Percentiles rank a stretch among this genome's conserved stretches.
These are phyloP conservation scores for Aspergillus arachidicola DNA, from an alignment of 2,329 filamentous ascomycete species.

Conservation along the genomic window DNA sequence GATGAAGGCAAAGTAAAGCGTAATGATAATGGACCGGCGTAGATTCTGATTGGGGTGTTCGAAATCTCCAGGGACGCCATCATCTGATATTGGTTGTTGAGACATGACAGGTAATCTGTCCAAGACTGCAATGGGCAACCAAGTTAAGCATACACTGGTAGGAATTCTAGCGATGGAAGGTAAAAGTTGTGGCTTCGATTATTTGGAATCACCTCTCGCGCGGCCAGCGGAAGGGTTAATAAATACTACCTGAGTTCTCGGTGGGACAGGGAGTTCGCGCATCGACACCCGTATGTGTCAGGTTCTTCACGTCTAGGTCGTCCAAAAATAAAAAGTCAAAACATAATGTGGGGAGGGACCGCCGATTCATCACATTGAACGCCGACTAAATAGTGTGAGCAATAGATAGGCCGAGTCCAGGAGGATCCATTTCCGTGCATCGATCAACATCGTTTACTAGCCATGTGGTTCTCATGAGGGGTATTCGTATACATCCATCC, in stretches of 20 bases:
- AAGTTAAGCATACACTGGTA: conserved; percentile 10
- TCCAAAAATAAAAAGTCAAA: neutral
- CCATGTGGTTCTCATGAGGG: conserved; percentile 1
- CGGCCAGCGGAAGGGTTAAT: neutral
- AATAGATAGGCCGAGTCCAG: neutral
- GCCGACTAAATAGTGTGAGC: neutral
- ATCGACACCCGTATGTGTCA: neutral
- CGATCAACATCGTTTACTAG: neutral
- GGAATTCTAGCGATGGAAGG: conserved; percentile 6
- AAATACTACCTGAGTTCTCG: neutral
- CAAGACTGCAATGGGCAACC: conserved; percentile 2
- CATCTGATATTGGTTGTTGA: conserved; percentile 14
- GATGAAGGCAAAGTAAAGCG: conserved; percentile 29
- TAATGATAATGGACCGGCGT: conserved; percentile 26
- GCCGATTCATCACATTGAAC: neutral
- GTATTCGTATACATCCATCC: neutral
- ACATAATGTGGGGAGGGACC: neutral
- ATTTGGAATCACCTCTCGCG: conserved; percentile 28
- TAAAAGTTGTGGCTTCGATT: conserved; percentile 17
- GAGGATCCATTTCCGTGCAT: neutral
- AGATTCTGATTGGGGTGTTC: conserved; percentile 28
- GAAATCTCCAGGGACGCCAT: conserved; percentile 24
- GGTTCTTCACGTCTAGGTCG: neutral
- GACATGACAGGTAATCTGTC: conserved; percentile 22
- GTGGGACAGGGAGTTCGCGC: neutral